phyloP scores from a whole-genome alignment of 2,329 filamentous ascomycete genomes.

The Pseudogymnoascus pannorum region DNA sequence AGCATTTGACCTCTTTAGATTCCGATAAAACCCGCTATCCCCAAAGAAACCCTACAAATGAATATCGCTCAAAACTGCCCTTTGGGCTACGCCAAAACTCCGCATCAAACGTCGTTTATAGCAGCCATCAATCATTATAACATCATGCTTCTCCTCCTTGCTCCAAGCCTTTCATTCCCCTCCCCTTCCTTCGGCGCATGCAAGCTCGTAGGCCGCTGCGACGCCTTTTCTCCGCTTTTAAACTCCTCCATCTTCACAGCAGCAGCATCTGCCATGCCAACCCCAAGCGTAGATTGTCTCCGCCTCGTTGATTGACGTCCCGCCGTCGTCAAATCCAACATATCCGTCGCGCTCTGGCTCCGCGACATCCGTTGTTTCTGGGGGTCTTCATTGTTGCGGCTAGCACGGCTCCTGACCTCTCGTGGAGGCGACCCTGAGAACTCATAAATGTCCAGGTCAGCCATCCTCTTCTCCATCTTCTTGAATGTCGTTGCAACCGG shows the following conservation, averaged over 20 bases:
- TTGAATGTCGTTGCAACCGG: constrained; percentile 1
- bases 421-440: constrained; percentile 21
- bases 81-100: constrained; percentile 1
- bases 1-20: neutral
- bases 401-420: neutral
- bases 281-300: constrained; percentile 25
- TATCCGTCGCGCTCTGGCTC: constrained; percentile 6
- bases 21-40: neutral
- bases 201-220: constrained; percentile 15
- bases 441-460: constrained; percentile 26
- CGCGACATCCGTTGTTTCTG: neutral
- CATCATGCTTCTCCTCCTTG: constrained; percentile 31
- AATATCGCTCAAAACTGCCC: constrained; percentile 8
- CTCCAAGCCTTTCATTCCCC: constrained; percentile 25
- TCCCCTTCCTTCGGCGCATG: constrained; percentile 15
- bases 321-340: neutral
- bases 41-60: neutral
- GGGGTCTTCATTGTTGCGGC: neutral
- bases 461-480: constrained; percentile 16
- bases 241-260: constrained; percentile 13
- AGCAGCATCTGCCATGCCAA: constrained; percentile 14
- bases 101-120: constrained; percentile 9
- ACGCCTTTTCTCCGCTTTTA: constrained; percentile 19
- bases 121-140: constrained; percentile 23
- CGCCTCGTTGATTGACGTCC: constrained; percentile 14